Percentiles rank a stretch among this genome's conserved stretches.
Conservation (phyloP, 2,329 filamentous ascomycete species). For the Neurospora crassa region DNA sequence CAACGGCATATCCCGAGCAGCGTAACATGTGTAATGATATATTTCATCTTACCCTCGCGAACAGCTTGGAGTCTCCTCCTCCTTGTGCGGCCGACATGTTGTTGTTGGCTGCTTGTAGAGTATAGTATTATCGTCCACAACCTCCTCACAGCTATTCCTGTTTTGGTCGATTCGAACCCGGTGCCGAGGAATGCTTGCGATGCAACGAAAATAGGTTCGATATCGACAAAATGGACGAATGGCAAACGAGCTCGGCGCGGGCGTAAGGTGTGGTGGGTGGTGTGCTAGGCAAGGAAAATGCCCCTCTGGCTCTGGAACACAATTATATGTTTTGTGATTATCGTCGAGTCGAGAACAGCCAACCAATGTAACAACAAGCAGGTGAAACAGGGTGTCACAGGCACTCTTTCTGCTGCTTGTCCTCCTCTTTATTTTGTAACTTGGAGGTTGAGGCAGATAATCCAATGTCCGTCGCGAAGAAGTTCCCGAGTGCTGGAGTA, state of each 20-base stretch:
- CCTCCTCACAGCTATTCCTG: not conserved
- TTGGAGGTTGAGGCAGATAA: not conserved
- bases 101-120: slow-evolving; percentile 25
- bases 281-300: not conserved
- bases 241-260: not conserved
- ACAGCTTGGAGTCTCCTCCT: slow-evolving; percentile 97
- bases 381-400: not conserved
- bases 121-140: not conserved
- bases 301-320: not conserved
- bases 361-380: not conserved
- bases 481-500: not conserved
- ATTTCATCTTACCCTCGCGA: slow-evolving; percentile 71
- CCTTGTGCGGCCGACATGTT: slow-evolving; percentile 49
- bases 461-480: not conserved
- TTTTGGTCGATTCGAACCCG: not conserved
- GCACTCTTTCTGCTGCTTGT: not conserved
- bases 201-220: not conserved
- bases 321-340: not conserved
- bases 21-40: not conserved
- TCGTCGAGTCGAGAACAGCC: not conserved
- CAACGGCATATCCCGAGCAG: not conserved
- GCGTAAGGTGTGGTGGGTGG: not conserved
- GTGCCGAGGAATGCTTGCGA: not conserved
- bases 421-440: not conserved
- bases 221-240: not conserved